Percentiles rank a stretch among this genome's conserved stretches.
Evolutionary conservation across 83 land plant species (phyloP).

Genomic region (Diphasiastrum complanatum): DNA sequence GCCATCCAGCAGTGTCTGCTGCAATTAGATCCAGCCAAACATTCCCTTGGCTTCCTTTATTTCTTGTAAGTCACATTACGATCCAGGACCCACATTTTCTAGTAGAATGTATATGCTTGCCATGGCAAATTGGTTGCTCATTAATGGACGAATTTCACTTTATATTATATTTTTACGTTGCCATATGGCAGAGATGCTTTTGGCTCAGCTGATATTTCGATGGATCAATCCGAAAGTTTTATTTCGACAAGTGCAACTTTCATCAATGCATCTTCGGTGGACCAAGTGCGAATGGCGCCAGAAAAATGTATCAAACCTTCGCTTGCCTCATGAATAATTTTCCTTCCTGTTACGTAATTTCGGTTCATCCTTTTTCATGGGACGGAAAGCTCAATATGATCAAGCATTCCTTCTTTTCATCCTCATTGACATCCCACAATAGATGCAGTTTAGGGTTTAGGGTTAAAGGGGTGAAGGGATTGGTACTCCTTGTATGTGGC

Average conservation of each 20-base stretch:
- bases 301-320: constrained; percentile 66
- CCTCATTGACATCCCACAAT: too few species aligned
- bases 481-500: too few species aligned
- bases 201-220: constrained; percentile 35
- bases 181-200: constrained; percentile 82
- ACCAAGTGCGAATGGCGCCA: constrained; percentile 73
- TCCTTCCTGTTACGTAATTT: neutral
- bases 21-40: constrained; percentile 30
- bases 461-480: too few species aligned
- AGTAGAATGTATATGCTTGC: constrained; percentile 3
- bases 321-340: neutral
- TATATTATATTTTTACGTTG: constrained; percentile 3
- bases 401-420: too few species aligned
- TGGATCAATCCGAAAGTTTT: constrained; percentile 52
- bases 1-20: constrained; percentile 22
- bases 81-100: constrained; percentile 6
- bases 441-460: too few species aligned
- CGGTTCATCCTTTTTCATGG: neutral
- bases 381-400: too few species aligned
- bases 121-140: neutral
- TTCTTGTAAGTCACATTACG: constrained; percentile 21
- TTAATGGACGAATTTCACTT: neutral
- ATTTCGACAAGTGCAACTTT: constrained; percentile 38
- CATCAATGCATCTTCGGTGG: constrained; percentile 49
- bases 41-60: constrained; percentile 37